phyloP scores from a whole-genome alignment of 306 rosid genomes.

The Cicer yamashitae region DNA sequence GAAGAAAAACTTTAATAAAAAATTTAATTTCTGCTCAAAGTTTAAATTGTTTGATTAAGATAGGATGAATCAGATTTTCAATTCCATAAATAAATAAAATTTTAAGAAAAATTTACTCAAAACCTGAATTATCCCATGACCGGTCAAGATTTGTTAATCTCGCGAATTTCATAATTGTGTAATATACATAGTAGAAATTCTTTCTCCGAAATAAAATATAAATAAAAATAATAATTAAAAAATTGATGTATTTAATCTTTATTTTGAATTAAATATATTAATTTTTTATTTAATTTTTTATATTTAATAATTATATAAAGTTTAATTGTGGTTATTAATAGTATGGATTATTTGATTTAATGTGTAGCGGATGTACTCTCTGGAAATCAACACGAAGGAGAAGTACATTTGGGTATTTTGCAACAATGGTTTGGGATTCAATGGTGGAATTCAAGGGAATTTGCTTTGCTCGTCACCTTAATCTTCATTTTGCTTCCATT shows the following conservation, averaged over 20 bases:
- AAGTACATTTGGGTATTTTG: conserved; percentile 77
- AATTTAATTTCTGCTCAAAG: no score
- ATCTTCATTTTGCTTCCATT: conserved; percentile 72
- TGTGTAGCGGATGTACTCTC: conserved; percentile 79
- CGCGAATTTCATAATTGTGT: not conserved
- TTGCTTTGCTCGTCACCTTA: conserved; percentile 59
- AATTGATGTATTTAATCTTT: no score
- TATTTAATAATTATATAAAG: not conserved
- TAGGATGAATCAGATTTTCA: not conserved
- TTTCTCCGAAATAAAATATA: no score
- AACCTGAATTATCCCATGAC: not conserved
- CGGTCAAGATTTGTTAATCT: not conserved
- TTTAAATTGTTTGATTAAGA: no score
- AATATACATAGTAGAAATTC: no score
- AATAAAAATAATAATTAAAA: no score
- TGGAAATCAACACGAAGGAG: conserved; percentile 61
- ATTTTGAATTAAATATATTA: no score
- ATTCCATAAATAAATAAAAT: not conserved
- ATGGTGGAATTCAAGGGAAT: conserved; percentile 89
- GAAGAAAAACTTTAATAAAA: no score
- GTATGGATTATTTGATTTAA: conserved; percentile 8
- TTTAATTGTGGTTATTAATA: not conserved
- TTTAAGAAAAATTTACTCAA: not conserved
- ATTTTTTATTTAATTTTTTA: no score
- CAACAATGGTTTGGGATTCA: conserved; percentile 91